Evolutionary conservation across 1,139 yeast genomes (phyloP).

Genomic region (Hyphopichia buzzinii): DNA sequence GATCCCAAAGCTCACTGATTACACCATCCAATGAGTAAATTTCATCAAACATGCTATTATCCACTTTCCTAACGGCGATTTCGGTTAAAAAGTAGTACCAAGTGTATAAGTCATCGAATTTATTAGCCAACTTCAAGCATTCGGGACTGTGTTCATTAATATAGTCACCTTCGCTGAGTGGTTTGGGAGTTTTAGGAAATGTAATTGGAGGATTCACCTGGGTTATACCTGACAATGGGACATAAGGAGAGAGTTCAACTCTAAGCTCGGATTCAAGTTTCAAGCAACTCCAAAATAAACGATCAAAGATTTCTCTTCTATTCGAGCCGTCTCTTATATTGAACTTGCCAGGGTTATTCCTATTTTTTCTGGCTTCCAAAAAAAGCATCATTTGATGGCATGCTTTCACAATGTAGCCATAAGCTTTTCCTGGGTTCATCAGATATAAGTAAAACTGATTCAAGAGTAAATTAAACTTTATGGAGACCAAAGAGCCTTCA

Average conservation of each 20-base stretch:
- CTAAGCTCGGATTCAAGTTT: constrained; percentile 47
- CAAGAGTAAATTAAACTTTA: constrained; percentile 29
- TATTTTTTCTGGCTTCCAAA: constrained; percentile 16
- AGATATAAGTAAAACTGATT: constrained; percentile 37
- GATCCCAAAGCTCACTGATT: constrained; percentile 25
- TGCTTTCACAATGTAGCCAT: constrained; percentile 30
- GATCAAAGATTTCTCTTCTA: constrained; percentile 26
- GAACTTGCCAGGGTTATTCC: constrained; percentile 8
- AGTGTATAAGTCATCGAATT: constrained; percentile 36
- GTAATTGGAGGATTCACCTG: constrained; percentile 38
- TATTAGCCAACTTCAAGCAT: constrained; percentile 26
- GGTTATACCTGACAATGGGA: constrained; percentile 42
- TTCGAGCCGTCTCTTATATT: constrained; percentile 4
- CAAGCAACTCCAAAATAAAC: constrained; percentile 46
- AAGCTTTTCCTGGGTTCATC: constrained; percentile 39
- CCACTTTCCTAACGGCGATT: constrained; percentile 47
- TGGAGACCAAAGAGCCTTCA: constrained; percentile 20
- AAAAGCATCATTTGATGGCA: constrained; percentile 36
- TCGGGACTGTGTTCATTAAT: constrained; percentile 23
- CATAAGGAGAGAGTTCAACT: constrained; percentile 44
- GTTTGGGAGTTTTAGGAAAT: constrained; percentile 42
- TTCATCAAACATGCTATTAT: constrained; percentile 43
- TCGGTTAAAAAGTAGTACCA: constrained; percentile 52
- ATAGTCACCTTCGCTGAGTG: constrained; percentile 16
- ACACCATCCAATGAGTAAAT: constrained; percentile 22